Evolutionary conservation across 768 basidiomycete species (phyloP).

Genomic region (Terana coerulea): DNA sequence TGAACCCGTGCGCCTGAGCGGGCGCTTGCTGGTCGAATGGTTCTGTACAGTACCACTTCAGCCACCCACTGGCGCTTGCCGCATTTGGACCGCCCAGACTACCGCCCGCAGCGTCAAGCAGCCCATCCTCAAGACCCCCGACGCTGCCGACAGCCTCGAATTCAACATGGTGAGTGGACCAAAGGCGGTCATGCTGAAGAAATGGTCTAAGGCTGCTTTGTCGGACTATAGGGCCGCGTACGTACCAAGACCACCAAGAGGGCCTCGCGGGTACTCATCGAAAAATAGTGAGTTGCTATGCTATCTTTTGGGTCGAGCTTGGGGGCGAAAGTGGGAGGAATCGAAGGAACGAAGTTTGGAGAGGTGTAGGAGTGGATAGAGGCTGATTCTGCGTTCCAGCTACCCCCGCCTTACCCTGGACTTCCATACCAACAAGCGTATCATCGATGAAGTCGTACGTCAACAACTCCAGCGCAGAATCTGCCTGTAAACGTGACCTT

Average conservation of each 20-base stretch:
- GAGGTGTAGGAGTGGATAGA: background rate
- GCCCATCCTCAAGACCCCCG: conserved; percentile 21
- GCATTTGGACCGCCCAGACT: conserved; percentile 14
- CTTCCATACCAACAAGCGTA: conserved; percentile 99
- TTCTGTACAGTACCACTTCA: conserved; percentile 32
- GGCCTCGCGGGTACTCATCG: conserved; percentile 97
- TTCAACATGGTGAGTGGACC: conserved; percentile 9
- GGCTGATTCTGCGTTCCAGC: conserved; percentile 37
- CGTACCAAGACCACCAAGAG: conserved; percentile 99
- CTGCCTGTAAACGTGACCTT: background rate
- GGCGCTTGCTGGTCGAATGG: conserved; percentile 13
- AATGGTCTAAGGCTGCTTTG: background rate
- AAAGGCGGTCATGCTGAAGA: background rate
- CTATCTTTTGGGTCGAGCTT: background rate
- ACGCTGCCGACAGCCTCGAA: conserved; percentile 24
- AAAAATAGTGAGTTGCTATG: conserved; percentile 89
- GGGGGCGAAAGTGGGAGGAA: background rate
- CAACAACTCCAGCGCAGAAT: conserved; percentile 8
- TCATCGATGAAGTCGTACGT: conserved; percentile 95
- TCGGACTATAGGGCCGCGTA: conserved; percentile 82
- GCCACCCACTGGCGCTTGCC: conserved; percentile 30
- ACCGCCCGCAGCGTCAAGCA: conserved; percentile 20
- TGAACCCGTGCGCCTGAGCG: conserved; percentile 10
- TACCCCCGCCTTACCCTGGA: conserved; percentile 99
- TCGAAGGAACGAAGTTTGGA: background rate